phyloP scores from a whole-genome alignment of 2,329 filamentous ascomycete genomes.

The Nothophaeocryptopus gaeumannii region DNA sequence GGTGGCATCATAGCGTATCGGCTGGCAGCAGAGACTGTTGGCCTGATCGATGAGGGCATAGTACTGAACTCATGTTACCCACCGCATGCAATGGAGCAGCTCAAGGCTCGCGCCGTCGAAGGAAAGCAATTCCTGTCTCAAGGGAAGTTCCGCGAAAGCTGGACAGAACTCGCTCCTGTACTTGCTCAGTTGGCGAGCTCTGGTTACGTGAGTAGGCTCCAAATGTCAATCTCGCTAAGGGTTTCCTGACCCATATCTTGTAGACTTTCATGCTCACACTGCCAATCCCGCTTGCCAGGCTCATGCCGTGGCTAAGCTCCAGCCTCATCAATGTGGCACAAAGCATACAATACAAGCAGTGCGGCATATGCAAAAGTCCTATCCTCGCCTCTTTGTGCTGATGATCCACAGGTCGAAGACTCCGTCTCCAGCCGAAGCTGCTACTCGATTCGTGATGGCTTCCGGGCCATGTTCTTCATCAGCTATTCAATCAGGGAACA shows the following conservation, averaged over 20 bases:
- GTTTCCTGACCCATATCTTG: background rate
- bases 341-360: constrained; percentile 17
- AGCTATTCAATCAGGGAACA: too few relatives aligned
- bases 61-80: constrained; percentile 51
- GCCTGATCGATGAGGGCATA: constrained; percentile 56
- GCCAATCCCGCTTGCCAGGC: constrained; percentile 18
- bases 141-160: constrained; percentile 7
- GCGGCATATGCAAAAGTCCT: background rate
- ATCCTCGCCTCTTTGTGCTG: background rate
- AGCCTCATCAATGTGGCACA: constrained; percentile 46
- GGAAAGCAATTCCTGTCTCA: constrained; percentile 9
- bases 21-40: constrained; percentile 57
- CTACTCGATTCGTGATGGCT: constrained; percentile 46
- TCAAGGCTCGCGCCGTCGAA: constrained; percentile 9
- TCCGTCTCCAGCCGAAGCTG: constrained; percentile 5
- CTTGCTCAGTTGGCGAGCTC: constrained; percentile 49
- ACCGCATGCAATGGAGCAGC: constrained; percentile 13
- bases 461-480: constrained; percentile 47
- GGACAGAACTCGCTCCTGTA: constrained; percentile 34
- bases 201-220: constrained; percentile 42
- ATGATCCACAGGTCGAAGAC: background rate
- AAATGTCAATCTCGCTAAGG: too few relatives aligned
- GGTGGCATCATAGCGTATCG: constrained; percentile 51
- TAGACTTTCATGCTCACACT: constrained; percentile 23
- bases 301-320: constrained; percentile 36